A percentile compares a stretch with the other conserved stretches of the same genome.
These are phyloP conservation scores for Luvunga scandens DNA, from an alignment of 345 rosid genomes.

Conservation along the genomic window DNA sequence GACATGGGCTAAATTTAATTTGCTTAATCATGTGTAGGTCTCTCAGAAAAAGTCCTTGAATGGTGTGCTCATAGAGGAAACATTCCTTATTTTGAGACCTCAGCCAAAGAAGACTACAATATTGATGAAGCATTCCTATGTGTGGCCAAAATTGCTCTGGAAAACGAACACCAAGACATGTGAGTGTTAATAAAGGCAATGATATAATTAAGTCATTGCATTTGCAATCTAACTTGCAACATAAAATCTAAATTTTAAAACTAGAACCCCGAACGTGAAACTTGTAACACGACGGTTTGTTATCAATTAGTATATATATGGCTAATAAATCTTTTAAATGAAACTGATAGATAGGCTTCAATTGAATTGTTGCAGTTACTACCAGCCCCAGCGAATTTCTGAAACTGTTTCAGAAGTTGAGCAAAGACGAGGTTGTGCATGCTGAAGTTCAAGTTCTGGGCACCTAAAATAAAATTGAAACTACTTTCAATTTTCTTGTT, in stretches of 20 bases:
- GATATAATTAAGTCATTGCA: background rate
- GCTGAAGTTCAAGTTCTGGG: constrained; percentile 34
- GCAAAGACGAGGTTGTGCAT: constrained; percentile 65
- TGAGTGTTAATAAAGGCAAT: constrained; percentile 5
- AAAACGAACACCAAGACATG: constrained; percentile 58
- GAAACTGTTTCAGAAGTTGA: constrained; percentile 59
- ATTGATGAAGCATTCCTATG: constrained; percentile 75
- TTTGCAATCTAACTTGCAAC: background rate
- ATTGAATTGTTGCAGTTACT: constrained; percentile 47
- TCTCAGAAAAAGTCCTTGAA: constrained; percentile 60
- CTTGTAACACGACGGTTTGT: background rate
- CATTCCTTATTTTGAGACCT: constrained; percentile 75
- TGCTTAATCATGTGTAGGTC: constrained; percentile 38
- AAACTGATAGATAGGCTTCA: background rate
- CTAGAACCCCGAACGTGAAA: background rate
- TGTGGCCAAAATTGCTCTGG: constrained; percentile 56
- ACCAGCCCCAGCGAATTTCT: constrained; percentile 44
- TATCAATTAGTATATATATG: too few relatives aligned
- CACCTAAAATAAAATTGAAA: background rate
- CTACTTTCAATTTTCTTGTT: background rate
- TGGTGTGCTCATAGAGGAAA: constrained; percentile 73
- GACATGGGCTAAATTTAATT: background rate
- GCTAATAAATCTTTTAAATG: too few relatives aligned
- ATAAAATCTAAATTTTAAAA: too few relatives aligned
- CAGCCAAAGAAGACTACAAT: constrained; percentile 71